Conservation (phyloP, 192 early-diverging fungal species). For the Coemansia sp. region DNA sequence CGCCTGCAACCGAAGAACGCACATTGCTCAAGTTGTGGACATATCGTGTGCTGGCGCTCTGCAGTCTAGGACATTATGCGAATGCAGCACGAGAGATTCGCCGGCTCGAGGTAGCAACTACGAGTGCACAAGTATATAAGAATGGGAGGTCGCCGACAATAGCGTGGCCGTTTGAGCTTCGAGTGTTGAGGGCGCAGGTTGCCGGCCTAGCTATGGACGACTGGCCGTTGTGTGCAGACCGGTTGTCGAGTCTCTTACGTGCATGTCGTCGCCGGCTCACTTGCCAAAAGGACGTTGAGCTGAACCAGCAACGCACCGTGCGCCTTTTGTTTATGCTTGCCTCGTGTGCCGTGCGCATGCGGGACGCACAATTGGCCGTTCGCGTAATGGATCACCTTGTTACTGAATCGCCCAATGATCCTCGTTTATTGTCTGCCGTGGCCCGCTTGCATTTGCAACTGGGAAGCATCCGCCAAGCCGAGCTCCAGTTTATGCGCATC, state of each 20-base stretch:
- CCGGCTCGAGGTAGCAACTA: constrained; percentile 11
- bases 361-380: constrained; percentile 14
- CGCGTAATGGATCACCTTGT: constrained; percentile 11
- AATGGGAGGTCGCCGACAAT: neutral
- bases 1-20: neutral
- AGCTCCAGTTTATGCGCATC: constrained; percentile 17
- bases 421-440: constrained; percentile 26
- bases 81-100: constrained; percentile 24
- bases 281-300: neutral
- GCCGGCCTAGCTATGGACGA: constrained; percentile 14
- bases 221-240: constrained; percentile 13
- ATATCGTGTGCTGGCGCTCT: constrained; percentile 34
- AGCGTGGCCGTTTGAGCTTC: constrained; percentile 47
- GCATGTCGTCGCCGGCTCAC: constrained; percentile 16
- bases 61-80: constrained; percentile 1
- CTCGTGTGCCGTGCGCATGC: constrained; percentile 9
- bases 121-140: neutral
- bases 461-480: constrained; percentile 25
- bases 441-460: constrained; percentile 41
- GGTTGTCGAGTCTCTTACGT: constrained; percentile 23
- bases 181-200: constrained; percentile 28
- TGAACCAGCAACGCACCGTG: constrained; percentile 17
- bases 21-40: constrained; percentile 28
- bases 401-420: constrained; percentile 1
- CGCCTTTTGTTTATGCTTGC: constrained; percentile 20